phyloP scores from a whole-genome alignment of 495 filamentous ascomycete genomes.

The Xylaria curta region DNA sequence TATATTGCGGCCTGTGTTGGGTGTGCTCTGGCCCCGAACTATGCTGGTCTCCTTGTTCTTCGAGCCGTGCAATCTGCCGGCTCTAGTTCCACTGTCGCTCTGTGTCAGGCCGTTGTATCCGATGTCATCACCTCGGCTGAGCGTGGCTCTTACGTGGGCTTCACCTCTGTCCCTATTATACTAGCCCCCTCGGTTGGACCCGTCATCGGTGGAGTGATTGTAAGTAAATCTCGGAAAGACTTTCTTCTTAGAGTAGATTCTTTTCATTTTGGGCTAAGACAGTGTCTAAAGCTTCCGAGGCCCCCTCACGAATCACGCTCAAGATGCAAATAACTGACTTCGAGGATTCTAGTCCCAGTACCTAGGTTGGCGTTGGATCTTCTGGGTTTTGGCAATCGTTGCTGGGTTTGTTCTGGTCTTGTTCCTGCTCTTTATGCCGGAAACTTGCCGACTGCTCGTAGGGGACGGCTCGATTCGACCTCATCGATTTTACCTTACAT shows the following conservation, averaged over 20 bases:
- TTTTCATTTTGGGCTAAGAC: background rate
- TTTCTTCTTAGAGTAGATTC: background rate
- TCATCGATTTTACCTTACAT: conserved; percentile 45
- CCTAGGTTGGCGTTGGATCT: conserved; percentile 66
- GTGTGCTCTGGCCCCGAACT: conserved; percentile 57
- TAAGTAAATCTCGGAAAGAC: background rate
- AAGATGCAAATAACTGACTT: background rate
- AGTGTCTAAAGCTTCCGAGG: background rate
- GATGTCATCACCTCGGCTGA: conserved; percentile 59
- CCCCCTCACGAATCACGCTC: background rate
- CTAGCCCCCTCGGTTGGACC: conserved; percentile 55
- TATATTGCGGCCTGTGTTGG: conserved; percentile 63
- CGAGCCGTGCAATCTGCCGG: conserved; percentile 61
- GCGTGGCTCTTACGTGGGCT: conserved; percentile 56
- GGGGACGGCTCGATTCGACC: conserved; percentile 66
- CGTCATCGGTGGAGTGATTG: conserved; percentile 61
- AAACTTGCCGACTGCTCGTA: conserved; percentile 67
- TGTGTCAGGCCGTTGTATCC: conserved; percentile 58
- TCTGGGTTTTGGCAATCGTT: conserved; percentile 65
- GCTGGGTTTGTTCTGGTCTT: conserved; percentile 47
- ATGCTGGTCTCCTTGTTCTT: conserved; percentile 57
- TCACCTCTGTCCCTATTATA: conserved; percentile 39
- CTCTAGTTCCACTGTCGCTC: conserved; percentile 54
- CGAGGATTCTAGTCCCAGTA: conserved; percentile 42
- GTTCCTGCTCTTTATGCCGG: conserved; percentile 57